Base-by-base conservation (phyloP, 2,329 filamentous ascomycete species). In the Alternaria sp. region DNA sequence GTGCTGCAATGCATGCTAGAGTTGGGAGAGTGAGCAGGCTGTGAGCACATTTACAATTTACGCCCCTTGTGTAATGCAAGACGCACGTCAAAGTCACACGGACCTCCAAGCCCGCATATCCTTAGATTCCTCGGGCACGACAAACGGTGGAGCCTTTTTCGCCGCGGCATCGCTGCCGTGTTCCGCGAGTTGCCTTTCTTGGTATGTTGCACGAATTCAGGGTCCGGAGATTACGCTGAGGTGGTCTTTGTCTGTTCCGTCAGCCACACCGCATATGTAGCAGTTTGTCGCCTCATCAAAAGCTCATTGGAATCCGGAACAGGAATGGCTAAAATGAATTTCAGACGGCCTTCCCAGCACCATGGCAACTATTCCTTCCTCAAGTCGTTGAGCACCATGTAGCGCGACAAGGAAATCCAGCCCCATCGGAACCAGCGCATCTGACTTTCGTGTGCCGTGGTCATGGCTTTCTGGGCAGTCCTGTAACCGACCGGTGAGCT, bases 341-440 rank as follows among this genome's bases (percentile, higher is more conserved):
- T 24, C 44, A 14, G 13, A 34, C n/a, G 31, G 29, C 13, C 31
- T n/a, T 48, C 13, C 29, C 8, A 3, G 36, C n/a, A 51, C 56
- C 56, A 71, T 23, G 67, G 31, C 4, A 63, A 68, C 67, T 83
- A 84, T 76, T 86, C 86, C 70, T 83, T 82, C 72, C 82, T 85
- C 78, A 99, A 75, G 76, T 98, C 93, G 78, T 99, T 99, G 31
- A 98, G 85, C 56, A 93, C 85, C 95, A 99, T 98, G 79, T 98
- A 99, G 60, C 95, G 84, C 71, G 93, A 95, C 56, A 97, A 76
- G 0, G 86, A 84, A 73, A 99, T 97, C 93, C 93, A 99, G 3
- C 93, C 92, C 86, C 93, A 98, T 7, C 95, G 87, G 75, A 98
- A 99, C 95, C 95, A 99, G 36, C 91, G 87, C 95, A 99, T 99